Base-by-base conservation (phyloP, 2,329 filamentous ascomycete species). In the Chalaropsis ovoidea region DNA sequence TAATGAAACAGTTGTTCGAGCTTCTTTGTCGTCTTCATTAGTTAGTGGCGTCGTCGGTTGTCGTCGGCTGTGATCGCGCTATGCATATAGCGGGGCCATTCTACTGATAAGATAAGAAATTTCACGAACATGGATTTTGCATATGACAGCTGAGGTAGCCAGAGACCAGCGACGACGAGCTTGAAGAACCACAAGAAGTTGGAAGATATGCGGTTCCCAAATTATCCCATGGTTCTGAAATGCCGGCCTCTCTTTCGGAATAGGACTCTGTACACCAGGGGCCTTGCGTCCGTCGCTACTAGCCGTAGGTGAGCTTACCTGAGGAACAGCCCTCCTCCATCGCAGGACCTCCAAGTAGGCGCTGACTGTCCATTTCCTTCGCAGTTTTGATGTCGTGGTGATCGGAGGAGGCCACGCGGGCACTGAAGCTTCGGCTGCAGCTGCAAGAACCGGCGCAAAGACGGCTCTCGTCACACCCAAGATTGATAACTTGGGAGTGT, bases 381-480 rank as follows among this genome's bases (percentile, higher is more conserved):
- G 41, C 68, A 89, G 87, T 67, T 81, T 84, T 73, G 93, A 99
- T 82, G 94, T 99, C 62, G 81, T 99, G 43, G 92, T 99, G 1
- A 91, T 99, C 69, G 94, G 94, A 65, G 94, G 94, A 68, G 94
- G 94, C 35, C 94, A 99, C 79, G 94, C 94, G 66, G 94, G 94
- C 61, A 89, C 91, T 64, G 94, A 99, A 79, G 94, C 94, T 67
- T 93, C 89, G 69, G 87, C 94, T 11, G 94, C 93, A 1, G 90
- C 94, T 15, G 94, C 94, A 56, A 85, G 94, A 72, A 84, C 89
- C 17, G 94, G 94, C 63, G 94, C 93, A 62, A 86, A 86, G 71
- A 97, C 94, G 52, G 93, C 88, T 1, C 82, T 99, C 70, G 81
- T 99, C 61, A 99, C 94, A 1, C 94, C 93, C 1, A 90, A 88